Conservation (phyloP, 345 rosid species). For the Aquilaria yunnanensis region DNA sequence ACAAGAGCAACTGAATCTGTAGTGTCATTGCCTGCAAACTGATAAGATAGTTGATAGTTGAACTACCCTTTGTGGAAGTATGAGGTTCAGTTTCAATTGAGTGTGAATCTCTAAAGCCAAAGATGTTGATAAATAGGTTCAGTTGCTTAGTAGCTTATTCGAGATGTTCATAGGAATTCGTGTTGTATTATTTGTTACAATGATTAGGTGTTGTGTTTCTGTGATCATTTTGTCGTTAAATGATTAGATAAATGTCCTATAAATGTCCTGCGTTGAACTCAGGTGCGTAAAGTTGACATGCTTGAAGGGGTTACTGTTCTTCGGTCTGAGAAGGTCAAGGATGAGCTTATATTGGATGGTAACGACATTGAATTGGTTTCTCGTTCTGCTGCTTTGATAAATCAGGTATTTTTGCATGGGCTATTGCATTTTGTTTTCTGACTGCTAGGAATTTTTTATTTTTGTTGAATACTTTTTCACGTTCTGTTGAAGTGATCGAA, state of each 20-base stretch:
- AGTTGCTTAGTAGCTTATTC: too few species aligned
- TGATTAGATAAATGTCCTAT: background rate
- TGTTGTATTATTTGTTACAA: too few species aligned
- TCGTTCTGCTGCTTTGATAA: constrained; percentile 51
- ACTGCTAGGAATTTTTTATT: background rate
- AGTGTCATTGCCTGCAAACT: too few species aligned
- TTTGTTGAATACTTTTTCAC: background rate
- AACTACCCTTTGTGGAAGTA: too few species aligned
- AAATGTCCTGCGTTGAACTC: background rate
- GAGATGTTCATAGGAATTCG: too few species aligned
- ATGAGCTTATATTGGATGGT: constrained; percentile 55
- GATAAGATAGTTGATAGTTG: too few species aligned
- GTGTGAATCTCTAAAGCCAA: too few species aligned
- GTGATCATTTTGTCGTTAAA: too few species aligned
- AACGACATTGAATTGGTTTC: constrained; percentile 59
- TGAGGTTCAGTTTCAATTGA: too few species aligned
- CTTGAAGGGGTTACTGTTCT: constrained; percentile 47
- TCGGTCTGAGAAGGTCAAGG: constrained; percentile 63
- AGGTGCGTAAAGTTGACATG: constrained; percentile 66
- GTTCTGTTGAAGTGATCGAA: background rate
- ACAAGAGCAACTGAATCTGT: too few species aligned
- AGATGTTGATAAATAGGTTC: too few species aligned
- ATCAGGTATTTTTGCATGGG: constrained; percentile 31
- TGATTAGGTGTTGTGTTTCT: too few species aligned
- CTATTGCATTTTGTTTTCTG: background rate